Percentiles rank a stretch among this genome's conserved stretches.
phyloP scores from a whole-genome alignment of 2,329 filamentous ascomycete species.

The Aspergillus unguis region DNA sequence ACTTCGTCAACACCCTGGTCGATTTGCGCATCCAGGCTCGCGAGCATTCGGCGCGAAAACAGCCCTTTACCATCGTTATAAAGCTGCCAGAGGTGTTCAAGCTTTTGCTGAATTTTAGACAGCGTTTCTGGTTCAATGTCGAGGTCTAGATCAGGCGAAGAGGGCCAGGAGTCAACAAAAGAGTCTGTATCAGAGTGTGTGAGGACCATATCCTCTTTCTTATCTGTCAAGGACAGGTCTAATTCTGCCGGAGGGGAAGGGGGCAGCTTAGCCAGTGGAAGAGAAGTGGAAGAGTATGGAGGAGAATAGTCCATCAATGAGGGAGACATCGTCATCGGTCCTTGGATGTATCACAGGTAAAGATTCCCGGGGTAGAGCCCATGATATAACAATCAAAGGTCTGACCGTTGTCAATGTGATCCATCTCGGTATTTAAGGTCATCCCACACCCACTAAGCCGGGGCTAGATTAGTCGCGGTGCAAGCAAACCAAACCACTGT shows the following conservation, averaged over 20 bases:
- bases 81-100: slow-evolving; percentile 18
- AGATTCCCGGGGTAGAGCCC: neutral
- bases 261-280: neutral
- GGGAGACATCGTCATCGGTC: neutral
- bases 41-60: slow-evolving; percentile 20
- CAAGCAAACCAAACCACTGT: neutral
- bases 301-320: neutral
- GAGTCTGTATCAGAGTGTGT: neutral
- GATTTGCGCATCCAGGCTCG: slow-evolving; percentile 19
- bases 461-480: neutral
- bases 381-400: neutral
- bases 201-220: neutral
- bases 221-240: neutral
- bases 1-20: slow-evolving; percentile 16
- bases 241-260: neutral
- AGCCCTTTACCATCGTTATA: slow-evolving; percentile 22
- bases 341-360: neutral
- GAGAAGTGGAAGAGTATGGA: neutral
- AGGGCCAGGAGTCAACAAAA: neutral
- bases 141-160: neutral
- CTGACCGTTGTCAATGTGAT: slow-evolving; percentile 1
- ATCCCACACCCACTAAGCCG: neutral
- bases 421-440: neutral
- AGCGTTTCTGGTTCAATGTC: slow-evolving; percentile 2
- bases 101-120: slow-evolving; percentile 11